phyloP scores from a whole-genome alignment of 495 filamentous ascomycete genomes.

The Pyronema omphalodes region DNA sequence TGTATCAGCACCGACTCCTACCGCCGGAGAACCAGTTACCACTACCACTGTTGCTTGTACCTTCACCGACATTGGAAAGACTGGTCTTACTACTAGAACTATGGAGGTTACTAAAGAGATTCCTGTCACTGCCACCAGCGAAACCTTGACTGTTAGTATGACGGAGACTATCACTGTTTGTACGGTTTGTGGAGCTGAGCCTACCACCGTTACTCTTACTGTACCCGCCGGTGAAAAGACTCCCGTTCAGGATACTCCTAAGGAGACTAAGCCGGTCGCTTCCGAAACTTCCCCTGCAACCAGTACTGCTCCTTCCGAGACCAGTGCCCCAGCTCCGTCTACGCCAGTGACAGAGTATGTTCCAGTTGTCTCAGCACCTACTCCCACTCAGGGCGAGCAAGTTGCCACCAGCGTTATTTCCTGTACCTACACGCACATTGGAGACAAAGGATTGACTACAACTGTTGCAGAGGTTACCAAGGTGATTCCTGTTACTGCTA shows the following conservation, averaged over 20 bases:
- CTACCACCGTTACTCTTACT: not conserved
- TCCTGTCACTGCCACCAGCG: not conserved
- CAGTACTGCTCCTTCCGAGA: not conserved
- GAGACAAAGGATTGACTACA: not conserved
- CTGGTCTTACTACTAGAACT: not conserved
- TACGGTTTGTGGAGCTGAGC: not conserved
- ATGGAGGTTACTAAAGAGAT: not conserved
- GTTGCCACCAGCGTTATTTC: not conserved
- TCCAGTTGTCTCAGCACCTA: not conserved
- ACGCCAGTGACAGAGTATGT: not conserved
- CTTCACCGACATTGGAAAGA: not conserved
- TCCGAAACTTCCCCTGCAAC: not conserved
- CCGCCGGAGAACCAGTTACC: not conserved
- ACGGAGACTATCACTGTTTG: not conserved
- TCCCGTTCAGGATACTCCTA: too few species aligned
- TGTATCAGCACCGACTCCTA: not conserved
- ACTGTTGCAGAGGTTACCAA: not conserved
- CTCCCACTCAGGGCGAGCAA: not conserved
- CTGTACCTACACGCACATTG: not conserved
- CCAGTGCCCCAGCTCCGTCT: not conserved
- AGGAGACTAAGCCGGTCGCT: too few species aligned
- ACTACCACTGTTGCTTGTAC: not conserved
- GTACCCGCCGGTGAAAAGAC: not conserved
- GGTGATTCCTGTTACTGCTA: constrained; percentile 1
- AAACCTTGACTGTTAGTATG: not conserved